Conservation (phyloP, 1,139 yeast genomes). For the Schizosaccharomyces versatilis region DNA sequence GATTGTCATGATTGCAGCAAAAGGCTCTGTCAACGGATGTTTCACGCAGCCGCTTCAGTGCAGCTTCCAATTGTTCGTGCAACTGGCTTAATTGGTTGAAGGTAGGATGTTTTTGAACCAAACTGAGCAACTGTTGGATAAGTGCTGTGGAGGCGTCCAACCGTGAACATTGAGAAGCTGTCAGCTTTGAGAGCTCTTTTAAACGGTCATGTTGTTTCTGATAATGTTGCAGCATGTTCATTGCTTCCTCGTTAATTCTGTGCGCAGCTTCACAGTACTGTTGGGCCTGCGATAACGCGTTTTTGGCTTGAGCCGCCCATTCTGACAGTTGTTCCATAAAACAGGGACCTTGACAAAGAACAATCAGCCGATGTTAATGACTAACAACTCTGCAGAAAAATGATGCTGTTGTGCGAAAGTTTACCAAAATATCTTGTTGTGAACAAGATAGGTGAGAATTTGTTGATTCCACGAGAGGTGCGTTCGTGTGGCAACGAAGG, state of each 20-base stretch:
- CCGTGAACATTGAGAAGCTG: neutral
- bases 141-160: neutral
- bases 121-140: neutral
- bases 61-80: neutral
- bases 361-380: too few relatives aligned
- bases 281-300: neutral
- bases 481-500: too few relatives aligned
- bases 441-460: too few relatives aligned
- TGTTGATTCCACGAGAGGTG: too few relatives aligned
- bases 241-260: neutral
- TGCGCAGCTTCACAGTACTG: neutral
- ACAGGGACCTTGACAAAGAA: too few relatives aligned
- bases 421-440: too few relatives aligned
- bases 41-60: neutral
- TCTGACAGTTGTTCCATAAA: neutral
- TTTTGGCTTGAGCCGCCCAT: neutral
- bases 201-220: neutral
- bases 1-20: neutral
- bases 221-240: neutral
- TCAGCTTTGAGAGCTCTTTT: neutral
- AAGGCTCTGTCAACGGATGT: neutral
- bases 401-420: too few relatives aligned
- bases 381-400: too few relatives aligned
- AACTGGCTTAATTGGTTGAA: neutral
- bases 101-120: neutral